Evolutionary conservation across 139 green algal species (phyloP).

Genomic region (Coccomyxa sp.): DNA sequence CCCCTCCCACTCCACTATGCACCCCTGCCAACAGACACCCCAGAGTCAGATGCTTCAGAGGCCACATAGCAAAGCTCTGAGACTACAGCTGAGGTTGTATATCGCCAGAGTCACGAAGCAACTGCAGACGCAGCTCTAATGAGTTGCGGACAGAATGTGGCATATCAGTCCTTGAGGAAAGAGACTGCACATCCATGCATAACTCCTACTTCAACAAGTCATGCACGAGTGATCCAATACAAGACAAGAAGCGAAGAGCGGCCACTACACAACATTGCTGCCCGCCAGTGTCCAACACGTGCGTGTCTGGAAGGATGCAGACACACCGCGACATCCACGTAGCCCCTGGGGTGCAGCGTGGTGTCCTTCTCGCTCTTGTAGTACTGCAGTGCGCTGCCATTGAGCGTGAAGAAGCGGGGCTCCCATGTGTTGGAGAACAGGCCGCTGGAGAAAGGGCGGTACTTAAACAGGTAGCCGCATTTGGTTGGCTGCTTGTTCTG

Average conservation of each 20-base stretch:
- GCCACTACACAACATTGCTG: too few species aligned
- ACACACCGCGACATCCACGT: conserved; percentile 39
- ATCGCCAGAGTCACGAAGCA: too few species aligned
- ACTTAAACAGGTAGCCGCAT: conserved; percentile 51
- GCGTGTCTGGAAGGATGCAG: too few species aligned
- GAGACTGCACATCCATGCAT: too few species aligned
- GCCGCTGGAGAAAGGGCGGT: conserved; percentile 26
- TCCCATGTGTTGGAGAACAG: conserved; percentile 31
- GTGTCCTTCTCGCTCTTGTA: conserved; percentile 44
- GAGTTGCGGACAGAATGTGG: too few species aligned
- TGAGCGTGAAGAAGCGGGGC: conserved; percentile 45
- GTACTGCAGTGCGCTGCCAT: conserved; percentile 37
- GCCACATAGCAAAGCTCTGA: too few species aligned
- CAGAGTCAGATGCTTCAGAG: too few species aligned
- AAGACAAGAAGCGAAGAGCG: not conserved
- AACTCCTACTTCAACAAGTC: too few species aligned
- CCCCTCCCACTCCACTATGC: conserved; percentile 36
- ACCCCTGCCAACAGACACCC: conserved; percentile 12
- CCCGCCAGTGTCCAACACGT: too few species aligned
- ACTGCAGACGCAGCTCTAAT: too few species aligned
- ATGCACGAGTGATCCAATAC: not conserved
- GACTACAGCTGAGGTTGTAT: too few species aligned
- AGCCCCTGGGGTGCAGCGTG: conserved; percentile 32
- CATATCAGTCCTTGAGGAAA: too few species aligned
- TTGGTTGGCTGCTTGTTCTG: conserved; percentile 9